Conservation (phyloP, 129 eudicot species). For the Centaurea solstitialis region DNA sequence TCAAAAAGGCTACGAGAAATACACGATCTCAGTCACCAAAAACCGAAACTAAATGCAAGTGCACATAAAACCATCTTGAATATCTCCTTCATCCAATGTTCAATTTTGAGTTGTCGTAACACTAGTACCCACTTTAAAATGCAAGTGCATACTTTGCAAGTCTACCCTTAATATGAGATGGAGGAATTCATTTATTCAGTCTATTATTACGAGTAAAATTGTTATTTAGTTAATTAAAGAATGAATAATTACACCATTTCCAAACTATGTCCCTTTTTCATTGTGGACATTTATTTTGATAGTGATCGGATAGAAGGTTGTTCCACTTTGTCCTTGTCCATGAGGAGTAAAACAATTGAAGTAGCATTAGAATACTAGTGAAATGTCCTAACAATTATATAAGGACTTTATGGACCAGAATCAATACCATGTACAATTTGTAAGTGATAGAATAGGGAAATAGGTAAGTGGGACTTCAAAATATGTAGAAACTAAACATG, state of each 20-base stretch:
- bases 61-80: neutral
- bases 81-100: too few species aligned
- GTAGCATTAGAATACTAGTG: neutral
- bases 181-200: neutral
- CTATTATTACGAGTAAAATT: neutral
- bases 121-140: too few species aligned
- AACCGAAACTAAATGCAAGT: slow-evolving; percentile 11
- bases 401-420: neutral
- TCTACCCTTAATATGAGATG: neutral
- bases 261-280: too few species aligned
- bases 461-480: neutral
- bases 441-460: neutral
- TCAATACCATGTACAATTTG: neutral
- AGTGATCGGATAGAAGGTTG: neutral
- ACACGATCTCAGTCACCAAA: neutral
- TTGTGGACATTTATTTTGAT: too few species aligned
- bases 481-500: neutral
- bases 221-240: neutral
- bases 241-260: too few species aligned
- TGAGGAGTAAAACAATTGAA: too few species aligned
- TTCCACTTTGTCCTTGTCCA: neutral
- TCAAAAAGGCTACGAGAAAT: neutral
- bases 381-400: neutral
- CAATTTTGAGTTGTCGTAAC: too few species aligned
- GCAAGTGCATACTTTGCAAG: too few species aligned